Evolutionary conservation across 495 filamentous ascomycete genomes (phyloP), one percentile per base, ranked within the genome.

Genomic region (Penicillium silybi): DNA sequence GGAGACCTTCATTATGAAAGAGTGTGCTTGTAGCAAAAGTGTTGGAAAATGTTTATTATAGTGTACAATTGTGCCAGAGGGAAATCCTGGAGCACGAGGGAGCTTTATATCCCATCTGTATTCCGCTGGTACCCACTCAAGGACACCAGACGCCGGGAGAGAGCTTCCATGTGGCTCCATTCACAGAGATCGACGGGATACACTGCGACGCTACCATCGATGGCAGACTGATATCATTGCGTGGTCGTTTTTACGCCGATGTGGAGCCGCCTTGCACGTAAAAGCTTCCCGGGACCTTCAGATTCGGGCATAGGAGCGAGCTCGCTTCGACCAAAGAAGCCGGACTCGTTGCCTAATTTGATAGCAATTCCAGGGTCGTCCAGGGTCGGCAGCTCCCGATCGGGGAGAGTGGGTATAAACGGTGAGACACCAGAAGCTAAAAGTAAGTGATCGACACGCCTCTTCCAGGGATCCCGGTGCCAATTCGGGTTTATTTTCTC

Each of bases 1-100:
- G 22, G 63, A 65, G 44, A 65, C 41, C 60, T 63, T 65, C 63
- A 65, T 65, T 43, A 10, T 61, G 54, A 63, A 41, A 6, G 48
- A 50, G 10, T 39, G 53, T 32, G 32, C 20, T 25, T 23, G 13
- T 17, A 23, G 13, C 10, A 16, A 22, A 1, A 35, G 41, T 44
- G 27, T 27, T 38, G 41, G 26, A 44, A 27, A 37, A 18, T 22
- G 40, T 25, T 9, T 43, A 34, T n/a, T 27, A 32, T 9, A 19
- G 15, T 37, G 27, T 38, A 22, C 3, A 20, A 20, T 41, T 6
- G 41, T 26, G 16, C 1, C 11, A 20, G 19, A 15, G 11, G 32
- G 16, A 20, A 17, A 16, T 16, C 6, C 17, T 7, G 20, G 1
- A 20, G 22, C 10, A 15, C 17, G 25, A 42, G 25, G 25, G 15